phyloP scores from a whole-genome alignment of 768 basidiomycete species.

The Boletus rex-veris region DNA sequence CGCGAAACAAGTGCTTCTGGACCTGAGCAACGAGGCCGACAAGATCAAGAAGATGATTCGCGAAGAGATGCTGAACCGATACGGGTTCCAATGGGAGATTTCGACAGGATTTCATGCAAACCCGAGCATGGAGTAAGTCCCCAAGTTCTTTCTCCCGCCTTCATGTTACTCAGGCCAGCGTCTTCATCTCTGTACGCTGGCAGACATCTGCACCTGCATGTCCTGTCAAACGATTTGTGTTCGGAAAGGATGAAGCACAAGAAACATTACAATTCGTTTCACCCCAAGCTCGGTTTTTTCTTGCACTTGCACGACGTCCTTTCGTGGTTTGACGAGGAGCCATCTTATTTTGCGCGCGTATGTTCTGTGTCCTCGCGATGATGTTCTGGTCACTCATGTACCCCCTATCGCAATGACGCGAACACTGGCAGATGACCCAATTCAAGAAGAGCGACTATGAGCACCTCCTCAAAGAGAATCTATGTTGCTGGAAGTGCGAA shows the following conservation, averaged over 20 bases:
- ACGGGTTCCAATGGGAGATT: slow-evolving; percentile 73
- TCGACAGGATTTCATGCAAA: slow-evolving; percentile 83
- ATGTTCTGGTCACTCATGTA: not conserved
- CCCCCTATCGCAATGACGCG: not conserved
- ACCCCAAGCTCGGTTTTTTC: slow-evolving; percentile 82
- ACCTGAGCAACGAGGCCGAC: slow-evolving; percentile 55
- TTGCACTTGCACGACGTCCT: slow-evolving; percentile 73
- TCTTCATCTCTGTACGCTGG: not conserved
- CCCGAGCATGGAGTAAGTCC: slow-evolving; percentile 80
- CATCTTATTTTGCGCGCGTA: slow-evolving; percentile 51
- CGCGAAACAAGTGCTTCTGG: slow-evolving; percentile 52
- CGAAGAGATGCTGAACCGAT: slow-evolving; percentile 74
- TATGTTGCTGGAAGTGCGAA: slow-evolving; percentile 71
- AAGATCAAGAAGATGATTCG: slow-evolving; percentile 58
- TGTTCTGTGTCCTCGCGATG: slow-evolving; percentile 17
- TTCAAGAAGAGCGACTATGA: slow-evolving; percentile 57
- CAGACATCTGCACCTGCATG: slow-evolving; percentile 83
- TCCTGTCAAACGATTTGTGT: slow-evolving; percentile 75
- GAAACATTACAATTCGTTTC: slow-evolving; percentile 91
- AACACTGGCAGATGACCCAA: slow-evolving; percentile 44
- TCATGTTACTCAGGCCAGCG: not conserved
- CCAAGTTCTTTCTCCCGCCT: not conserved
- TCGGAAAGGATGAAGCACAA: slow-evolving; percentile 75
- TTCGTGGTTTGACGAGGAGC: slow-evolving; percentile 71
- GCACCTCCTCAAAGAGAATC: slow-evolving; percentile 58